These are phyloP conservation scores for Penicillium sp. DNA, from an alignment of 2,329 filamentous ascomycete species.

Conservation along the genomic window DNA sequence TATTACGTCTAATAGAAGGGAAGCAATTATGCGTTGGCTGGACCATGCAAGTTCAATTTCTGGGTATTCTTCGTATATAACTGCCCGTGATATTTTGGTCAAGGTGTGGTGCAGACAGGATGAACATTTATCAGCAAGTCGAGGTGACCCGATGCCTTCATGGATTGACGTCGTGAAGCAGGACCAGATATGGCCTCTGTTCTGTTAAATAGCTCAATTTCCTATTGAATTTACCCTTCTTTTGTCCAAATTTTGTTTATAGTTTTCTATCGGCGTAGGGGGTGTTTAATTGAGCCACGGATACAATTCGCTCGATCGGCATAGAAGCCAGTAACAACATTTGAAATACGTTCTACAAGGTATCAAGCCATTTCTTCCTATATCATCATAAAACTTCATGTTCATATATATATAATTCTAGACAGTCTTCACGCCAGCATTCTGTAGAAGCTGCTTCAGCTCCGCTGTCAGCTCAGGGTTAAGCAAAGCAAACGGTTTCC, in stretches of 20 bases:
- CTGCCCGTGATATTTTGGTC: slow-evolving; percentile 28
- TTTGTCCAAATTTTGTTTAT: too few species aligned
- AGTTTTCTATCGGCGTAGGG: too few species aligned
- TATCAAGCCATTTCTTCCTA: background rate
- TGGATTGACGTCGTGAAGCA: slow-evolving; percentile 30
- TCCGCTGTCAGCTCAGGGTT: slow-evolving; percentile 33
- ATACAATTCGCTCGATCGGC: too few species aligned
- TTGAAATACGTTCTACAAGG: background rate
- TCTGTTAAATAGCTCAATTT: slow-evolving; percentile 20
- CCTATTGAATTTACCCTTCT: too few species aligned
- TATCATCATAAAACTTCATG: background rate
- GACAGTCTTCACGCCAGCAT: slow-evolving; percentile 41
- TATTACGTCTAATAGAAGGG: slow-evolving; percentile 18
- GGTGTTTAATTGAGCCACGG: too few species aligned
- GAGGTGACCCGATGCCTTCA: slow-evolving; percentile 24
- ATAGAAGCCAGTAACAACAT: background rate
- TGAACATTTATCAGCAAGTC: slow-evolving; percentile 20
- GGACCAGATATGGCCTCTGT: slow-evolving; percentile 28
- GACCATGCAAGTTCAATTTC: slow-evolving; percentile 25
- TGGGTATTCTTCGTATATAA: slow-evolving; percentile 24
- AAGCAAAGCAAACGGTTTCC: slow-evolving; percentile 50
- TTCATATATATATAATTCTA: slow-evolving; percentile 1
- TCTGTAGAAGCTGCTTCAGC: slow-evolving; percentile 37
- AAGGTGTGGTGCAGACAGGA: slow-evolving; percentile 32
- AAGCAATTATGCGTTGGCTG: slow-evolving; percentile 23